These are phyloP conservation scores for Chytriomyces confervae DNA, from an alignment of 192 early-diverging fungal genomes.

Conservation along the genomic window DNA sequence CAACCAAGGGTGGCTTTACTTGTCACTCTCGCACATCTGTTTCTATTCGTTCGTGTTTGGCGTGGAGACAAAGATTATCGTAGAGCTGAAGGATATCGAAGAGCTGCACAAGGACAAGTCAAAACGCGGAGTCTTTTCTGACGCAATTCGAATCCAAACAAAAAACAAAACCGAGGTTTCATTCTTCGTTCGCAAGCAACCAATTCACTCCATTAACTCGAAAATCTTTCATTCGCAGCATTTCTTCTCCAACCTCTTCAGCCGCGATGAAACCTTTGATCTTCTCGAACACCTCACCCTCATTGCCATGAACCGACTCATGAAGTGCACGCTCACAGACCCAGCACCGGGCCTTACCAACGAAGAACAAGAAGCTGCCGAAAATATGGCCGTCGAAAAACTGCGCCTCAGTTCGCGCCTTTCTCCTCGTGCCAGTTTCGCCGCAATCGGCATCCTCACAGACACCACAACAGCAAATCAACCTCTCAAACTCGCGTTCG, in stretches of 20 bases:
- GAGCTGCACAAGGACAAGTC: constrained; percentile 86
- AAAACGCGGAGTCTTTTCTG: constrained; percentile 87
- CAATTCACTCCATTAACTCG: neutral
- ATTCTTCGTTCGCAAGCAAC: constrained; percentile 2
- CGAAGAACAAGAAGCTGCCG: constrained; percentile 25
- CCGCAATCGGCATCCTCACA: constrained; percentile 7
- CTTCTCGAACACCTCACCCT: constrained; percentile 89
- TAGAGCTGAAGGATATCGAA: constrained; percentile 92
- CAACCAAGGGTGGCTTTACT: constrained; percentile 98
- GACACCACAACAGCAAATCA: constrained; percentile 23
- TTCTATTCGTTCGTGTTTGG: constrained; percentile 96
- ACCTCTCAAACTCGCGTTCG: constrained; percentile 58
- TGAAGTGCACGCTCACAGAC: constrained; percentile 80
- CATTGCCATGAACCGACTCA: constrained; percentile 83
- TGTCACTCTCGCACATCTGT: constrained; percentile 89
- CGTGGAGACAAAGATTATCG: constrained; percentile 86
- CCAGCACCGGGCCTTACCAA: constrained; percentile 63
- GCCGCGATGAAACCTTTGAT: constrained; percentile 95
- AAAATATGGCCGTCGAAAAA: constrained; percentile 9
- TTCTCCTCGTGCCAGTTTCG: constrained; percentile 20
- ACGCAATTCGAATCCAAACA: constrained; percentile 84
- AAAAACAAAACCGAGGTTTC: constrained; percentile 79
- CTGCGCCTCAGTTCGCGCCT: neutral
- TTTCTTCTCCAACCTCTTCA: constrained; percentile 93
- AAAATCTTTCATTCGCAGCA: constrained; percentile 57